Evolutionary conservation across 2,329 filamentous ascomycete species (phyloP).

Genomic region (Albophoma yamanashiensis): DNA sequence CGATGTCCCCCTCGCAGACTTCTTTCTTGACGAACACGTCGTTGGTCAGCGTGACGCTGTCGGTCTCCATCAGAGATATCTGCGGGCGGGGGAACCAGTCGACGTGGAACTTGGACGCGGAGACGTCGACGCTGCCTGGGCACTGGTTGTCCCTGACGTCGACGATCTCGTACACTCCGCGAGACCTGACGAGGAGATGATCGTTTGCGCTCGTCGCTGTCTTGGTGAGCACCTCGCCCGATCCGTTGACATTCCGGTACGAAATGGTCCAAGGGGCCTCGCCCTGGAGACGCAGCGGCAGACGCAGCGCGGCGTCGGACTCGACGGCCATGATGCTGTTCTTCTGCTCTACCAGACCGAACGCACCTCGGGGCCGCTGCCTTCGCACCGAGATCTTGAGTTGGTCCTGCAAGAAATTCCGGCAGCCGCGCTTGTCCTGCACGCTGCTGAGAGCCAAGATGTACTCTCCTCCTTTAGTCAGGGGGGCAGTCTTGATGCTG

Average conservation of each 20-base stretch:
- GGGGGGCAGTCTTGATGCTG: constrained; percentile 63
- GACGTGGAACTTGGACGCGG: constrained; percentile 66
- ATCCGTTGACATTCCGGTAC: constrained; percentile 58
- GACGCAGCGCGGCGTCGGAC: constrained; percentile 50
- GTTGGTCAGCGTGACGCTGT: constrained; percentile 41
- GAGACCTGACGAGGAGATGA: constrained; percentile 50
- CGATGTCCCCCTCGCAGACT: constrained; percentile 91
- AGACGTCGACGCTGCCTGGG: constrained; percentile 66
- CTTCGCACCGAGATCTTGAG: constrained; percentile 77
- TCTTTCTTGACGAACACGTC: constrained; percentile 61
- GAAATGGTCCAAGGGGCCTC: constrained; percentile 73
- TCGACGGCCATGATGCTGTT: constrained; percentile 67
- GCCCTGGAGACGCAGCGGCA: constrained; percentile 79
- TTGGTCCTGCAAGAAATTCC: constrained; percentile 75
- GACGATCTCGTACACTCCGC: constrained; percentile 71
- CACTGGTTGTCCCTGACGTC: constrained; percentile 72
- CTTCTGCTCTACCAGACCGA: constrained; percentile 77
- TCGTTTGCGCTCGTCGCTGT: constrained; percentile 53
- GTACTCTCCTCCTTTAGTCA: constrained; percentile 82
- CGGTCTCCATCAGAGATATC: constrained; percentile 55
- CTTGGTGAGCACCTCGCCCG: constrained; percentile 32
- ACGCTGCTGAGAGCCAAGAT: constrained; percentile 76
- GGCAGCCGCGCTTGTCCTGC: constrained; percentile 78
- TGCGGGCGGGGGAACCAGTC: constrained; percentile 77
- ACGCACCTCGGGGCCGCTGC: constrained; percentile 77